Conservation (phyloP, 2,329 filamentous ascomycete species). For the Coniochaeta hoffmannii region DNA sequence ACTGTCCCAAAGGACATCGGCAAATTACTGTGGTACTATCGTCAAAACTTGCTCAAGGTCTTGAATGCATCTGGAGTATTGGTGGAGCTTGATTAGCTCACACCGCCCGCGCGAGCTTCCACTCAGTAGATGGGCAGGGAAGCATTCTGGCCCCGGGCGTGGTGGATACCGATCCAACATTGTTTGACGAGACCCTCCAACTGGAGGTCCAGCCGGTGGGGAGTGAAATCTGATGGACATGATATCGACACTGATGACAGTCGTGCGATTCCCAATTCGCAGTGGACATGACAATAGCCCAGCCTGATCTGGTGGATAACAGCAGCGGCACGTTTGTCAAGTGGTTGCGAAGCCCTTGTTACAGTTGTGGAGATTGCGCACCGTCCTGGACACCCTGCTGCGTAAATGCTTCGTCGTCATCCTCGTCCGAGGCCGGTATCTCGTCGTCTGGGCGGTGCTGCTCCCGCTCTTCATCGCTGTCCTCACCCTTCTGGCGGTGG, state of each 20-base stretch:
- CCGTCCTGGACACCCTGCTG: neutral
- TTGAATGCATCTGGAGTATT: neutral
- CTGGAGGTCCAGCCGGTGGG: neutral
- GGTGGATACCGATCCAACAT: neutral
- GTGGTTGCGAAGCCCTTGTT: neutral
- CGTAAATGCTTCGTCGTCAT: neutral
- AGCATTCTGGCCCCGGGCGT: neutral
- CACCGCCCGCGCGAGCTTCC: neutral
- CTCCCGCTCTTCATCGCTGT: slow-evolving; percentile 29
- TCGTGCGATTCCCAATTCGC: no score
- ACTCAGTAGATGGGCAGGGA: neutral
- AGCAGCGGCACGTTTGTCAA: neutral
- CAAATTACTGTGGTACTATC: neutral
- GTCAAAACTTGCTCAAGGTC: neutral
- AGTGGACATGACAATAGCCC: no score
- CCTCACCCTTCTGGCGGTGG: slow-evolving; percentile 22
- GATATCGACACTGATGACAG: no score
- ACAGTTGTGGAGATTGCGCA: neutral
- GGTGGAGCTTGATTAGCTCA: neutral
- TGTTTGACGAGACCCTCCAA: neutral
- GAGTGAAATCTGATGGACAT: neutral
- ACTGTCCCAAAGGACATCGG: neutral
- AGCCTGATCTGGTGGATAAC: neutral
- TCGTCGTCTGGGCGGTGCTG: neutral
- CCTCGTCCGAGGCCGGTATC: neutral